Percentiles rank a stretch among this genome's conserved stretches.
phyloP scores from a whole-genome alignment of 2,329 filamentous ascomycete genomes.

The Fusarium camptoceras region DNA sequence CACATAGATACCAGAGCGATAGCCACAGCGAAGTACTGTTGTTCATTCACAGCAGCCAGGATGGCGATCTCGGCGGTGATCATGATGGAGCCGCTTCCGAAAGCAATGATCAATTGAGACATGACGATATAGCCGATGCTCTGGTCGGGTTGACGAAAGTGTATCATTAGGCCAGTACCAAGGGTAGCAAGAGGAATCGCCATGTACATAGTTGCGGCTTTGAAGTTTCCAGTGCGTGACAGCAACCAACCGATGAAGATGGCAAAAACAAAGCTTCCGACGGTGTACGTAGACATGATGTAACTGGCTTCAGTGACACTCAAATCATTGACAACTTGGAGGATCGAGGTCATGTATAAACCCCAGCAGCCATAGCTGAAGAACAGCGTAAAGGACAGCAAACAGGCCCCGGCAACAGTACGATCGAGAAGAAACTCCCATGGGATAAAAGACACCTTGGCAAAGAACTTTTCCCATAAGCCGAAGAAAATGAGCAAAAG shows the following conservation, averaged over 20 bases:
- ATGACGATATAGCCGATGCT: slow-evolving; percentile 23
- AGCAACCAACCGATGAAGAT: slow-evolving; percentile 24
- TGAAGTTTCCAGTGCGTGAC: slow-evolving; percentile 28
- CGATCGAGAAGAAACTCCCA: slow-evolving; percentile 45
- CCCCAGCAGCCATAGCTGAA: slow-evolving; percentile 53
- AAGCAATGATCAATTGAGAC: slow-evolving; percentile 31
- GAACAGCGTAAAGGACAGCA: slow-evolving; percentile 53
- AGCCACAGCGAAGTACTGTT: slow-evolving; percentile 31
- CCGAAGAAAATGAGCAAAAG: slow-evolving; percentile 66
- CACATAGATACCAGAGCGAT: slow-evolving; percentile 29
- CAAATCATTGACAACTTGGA: slow-evolving; percentile 55
- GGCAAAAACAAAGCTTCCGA: slow-evolving; percentile 49
- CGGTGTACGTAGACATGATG: slow-evolving; percentile 52
- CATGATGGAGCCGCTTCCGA: slow-evolving; percentile 24
- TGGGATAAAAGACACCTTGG: slow-evolving; percentile 42
- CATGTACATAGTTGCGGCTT: slow-evolving; percentile 20
- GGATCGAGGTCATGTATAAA: slow-evolving; percentile 55
- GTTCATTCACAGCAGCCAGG: slow-evolving; percentile 24
- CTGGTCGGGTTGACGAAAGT: neutral
- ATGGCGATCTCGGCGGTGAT: slow-evolving; percentile 35
- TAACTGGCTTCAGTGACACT: slow-evolving; percentile 52
- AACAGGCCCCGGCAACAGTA: slow-evolving; percentile 53
- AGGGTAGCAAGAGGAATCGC: slow-evolving; percentile 28
- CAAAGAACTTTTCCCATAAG: slow-evolving; percentile 63
- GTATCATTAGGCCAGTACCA: slow-evolving; percentile 27